Percentiles rank a stretch among this genome's conserved stretches.
Evolutionary conservation across 768 basidiomycete species (phyloP).

Genomic region (Pisolithus orientalis): DNA sequence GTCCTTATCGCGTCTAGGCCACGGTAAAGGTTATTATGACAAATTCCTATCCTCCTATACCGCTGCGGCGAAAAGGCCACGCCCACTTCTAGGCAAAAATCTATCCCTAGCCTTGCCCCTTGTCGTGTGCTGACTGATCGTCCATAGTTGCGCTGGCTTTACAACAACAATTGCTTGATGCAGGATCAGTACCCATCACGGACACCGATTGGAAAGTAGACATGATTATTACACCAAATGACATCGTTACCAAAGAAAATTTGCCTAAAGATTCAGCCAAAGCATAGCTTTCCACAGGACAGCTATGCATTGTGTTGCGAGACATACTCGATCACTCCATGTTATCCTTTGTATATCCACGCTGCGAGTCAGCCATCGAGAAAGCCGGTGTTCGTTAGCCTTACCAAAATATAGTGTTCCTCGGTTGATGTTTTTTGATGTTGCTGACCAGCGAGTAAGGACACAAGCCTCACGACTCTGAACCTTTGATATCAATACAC

Average conservation of each 20-base stretch:
- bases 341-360: constrained; percentile 8
- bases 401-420: constrained; percentile 20
- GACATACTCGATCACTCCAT: constrained; percentile 21
- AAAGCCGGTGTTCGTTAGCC: constrained; percentile 17
- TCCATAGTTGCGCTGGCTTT: constrained; percentile 58
- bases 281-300: constrained; percentile 15
- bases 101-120: constrained; percentile 7
- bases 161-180: constrained; percentile 54
- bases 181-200: constrained; percentile 45
- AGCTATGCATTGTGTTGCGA: constrained; percentile 8
- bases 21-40: constrained; percentile 84
- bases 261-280: constrained; percentile 8
- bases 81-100: constrained; percentile 54
- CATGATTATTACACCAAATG: constrained; percentile 46
- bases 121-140: constrained; percentile 10
- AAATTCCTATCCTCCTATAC: constrained; percentile 57
- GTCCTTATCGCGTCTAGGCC: constrained; percentile 63
- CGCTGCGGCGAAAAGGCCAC: constrained; percentile 30
- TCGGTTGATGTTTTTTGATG: constrained; percentile 7
- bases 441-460: constrained; percentile 26
- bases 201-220: constrained; percentile 63
- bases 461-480: constrained; percentile 36
- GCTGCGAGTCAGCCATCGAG: constrained; percentile 5
- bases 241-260: constrained; percentile 20
- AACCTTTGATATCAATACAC: constrained; percentile 8